Evolutionary conservation across 2,329 filamentous ascomycete genomes (phyloP), one percentile per base, ranked within the genome.

Genomic region (Mollisiaceae sp.): DNA sequence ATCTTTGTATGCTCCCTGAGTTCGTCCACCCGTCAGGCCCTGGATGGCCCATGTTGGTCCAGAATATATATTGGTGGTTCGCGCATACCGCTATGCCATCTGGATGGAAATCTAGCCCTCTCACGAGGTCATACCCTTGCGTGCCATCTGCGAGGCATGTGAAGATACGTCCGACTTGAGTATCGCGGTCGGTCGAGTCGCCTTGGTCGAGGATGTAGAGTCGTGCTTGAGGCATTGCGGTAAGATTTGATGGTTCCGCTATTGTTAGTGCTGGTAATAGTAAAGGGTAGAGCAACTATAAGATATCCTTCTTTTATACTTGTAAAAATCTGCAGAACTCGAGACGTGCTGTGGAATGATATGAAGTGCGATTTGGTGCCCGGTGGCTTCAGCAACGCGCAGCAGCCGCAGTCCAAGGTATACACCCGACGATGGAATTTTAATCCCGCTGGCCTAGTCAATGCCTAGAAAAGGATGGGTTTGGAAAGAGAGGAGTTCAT

Each of bases 11-110:
- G 15, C 36, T 61, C 18, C 65, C 62, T 1, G 57, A 66, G 57
- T 52, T 71, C 67, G 50, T 54, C 50, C 50, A 54, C 6, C 50
- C 24, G 15, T 32, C 50, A 14, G 18, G 50, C 27, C 3, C 32
- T 27, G 0, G 78, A 78, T 1, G 72, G 57, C 0, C 83, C 83
- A 85, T 85, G 69, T 77, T 78, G 3, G 82, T 83, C 82, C 82
- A 85, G 70, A 82, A 84, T 22, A 85, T 76, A 39, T 54, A 54
- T 18, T 35, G 27, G 50, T 54, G 50, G 24, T 35, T 18, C 22
- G 50, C 6, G 18, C 12, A 27, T 35, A 54, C 22, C 11, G 50
- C 50, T 54, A 54, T 54, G 15, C 50, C 22, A 18, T 54, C 50
- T 5, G 24, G 50, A n/a, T 27, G 18, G 14, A 11, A 54, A 1